Evolutionary conservation across 202 grass and related monocot genomes (phyloP), one percentile per base, ranked within the genome.

Genomic region (Zoysia matrella): DNA sequence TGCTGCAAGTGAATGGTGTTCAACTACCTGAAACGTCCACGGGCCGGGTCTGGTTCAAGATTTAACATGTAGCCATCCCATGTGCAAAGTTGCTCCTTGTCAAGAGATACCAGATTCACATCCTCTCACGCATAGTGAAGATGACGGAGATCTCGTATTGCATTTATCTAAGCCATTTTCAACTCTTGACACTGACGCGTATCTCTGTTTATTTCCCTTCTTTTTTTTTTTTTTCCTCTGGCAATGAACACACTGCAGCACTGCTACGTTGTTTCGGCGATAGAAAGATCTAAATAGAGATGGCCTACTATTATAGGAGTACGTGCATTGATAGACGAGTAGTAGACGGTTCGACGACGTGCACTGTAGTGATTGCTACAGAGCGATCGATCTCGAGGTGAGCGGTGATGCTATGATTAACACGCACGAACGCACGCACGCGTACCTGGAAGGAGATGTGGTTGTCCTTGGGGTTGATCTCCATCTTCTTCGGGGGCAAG

Each of bases 371-470:
- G 0, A 46, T 46, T 46, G 45, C 45, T 0, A 46, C 45, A 46
- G 45, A 46, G 45, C 3, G 45, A 46, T 46, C 5, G 45, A 46
- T 4, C 45, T 4, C 3, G 45, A 46, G 45, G 5, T 46, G 4
- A 46, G 45, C 5, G 45, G 5, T 46, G 45, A 5, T 54, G 12
- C 4, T 14, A 18, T 41, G 30, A 39, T 65, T 41, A 18, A 30
- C 22, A 36, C 0, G 5, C 30, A 5, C 8, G 16, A 1, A 11
- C 47, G 16, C 30, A 5, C 8, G 16, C 3, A 11, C 47, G 16
- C 39, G 7, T 93, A 95, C 96, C 81, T 94, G 91, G 87, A 98
- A 98, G 47, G 96, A 98, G 80, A 98, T 95, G 65, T 98, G 96
- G 39, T 95, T 95, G 48, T 98, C 96, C 67, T 92, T 98, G 49